Percentiles rank a stretch among this genome's conserved stretches.
Conservation (phyloP, 768 basidiomycete genomes). For the Suillus placidus region DNA sequence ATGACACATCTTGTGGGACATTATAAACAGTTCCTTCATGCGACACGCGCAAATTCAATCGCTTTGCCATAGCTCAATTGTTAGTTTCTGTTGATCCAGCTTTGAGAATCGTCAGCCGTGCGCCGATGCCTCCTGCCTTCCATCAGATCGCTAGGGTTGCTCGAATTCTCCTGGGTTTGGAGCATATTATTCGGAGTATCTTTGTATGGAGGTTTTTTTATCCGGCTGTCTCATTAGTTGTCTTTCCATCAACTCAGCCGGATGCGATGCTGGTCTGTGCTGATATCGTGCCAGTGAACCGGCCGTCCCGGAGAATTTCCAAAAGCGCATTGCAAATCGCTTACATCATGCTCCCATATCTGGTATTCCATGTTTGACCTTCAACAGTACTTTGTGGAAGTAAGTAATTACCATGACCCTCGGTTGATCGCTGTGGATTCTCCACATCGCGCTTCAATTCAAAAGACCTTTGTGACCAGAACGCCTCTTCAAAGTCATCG, state of each 20-base stretch:
- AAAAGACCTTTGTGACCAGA: slow-evolving; percentile 15
- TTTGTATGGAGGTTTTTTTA: no score
- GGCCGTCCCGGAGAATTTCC: not conserved
- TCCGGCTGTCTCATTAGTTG: no score
- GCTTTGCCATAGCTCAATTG: not conserved
- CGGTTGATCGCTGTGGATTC: not conserved
- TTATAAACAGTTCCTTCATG: not conserved
- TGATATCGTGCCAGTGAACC: no score
- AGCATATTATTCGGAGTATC: no score
- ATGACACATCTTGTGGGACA: not conserved
- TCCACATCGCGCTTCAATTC: not conserved
- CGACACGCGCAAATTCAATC: not conserved
- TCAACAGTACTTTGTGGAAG: not conserved
- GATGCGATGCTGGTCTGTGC: no score
- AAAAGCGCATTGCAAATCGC: not conserved
- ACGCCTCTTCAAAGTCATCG: slow-evolving; percentile 8
- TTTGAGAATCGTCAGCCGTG: not conserved
- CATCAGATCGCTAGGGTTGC: not conserved
- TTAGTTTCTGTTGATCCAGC: not conserved
- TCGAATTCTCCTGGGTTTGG: not conserved
- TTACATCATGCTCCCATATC: not conserved
- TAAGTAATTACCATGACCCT: no score
- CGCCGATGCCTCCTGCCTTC: not conserved
- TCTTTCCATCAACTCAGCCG: no score
- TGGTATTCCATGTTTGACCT: no score